Evolutionary conservation across 495 filamentous ascomycete species (phyloP), one percentile per base, ranked within the genome.

Genomic region (Penicillium psychrofluorescens): DNA sequence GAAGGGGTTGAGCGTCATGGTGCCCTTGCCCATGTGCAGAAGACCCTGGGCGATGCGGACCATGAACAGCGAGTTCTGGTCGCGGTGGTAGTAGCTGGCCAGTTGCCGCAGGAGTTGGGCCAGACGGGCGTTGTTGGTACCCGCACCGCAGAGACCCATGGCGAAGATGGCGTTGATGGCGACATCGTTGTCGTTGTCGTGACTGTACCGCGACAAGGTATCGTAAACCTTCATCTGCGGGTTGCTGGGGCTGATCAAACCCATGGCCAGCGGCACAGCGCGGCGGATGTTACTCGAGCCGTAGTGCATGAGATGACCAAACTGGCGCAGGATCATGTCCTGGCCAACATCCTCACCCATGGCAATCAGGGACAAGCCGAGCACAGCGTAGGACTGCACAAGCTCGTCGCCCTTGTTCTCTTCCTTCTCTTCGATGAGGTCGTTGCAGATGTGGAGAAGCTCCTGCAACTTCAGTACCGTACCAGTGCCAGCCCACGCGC

Each of bases 191-290:
- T 99, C 92, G 53, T 94, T 99, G 70, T 99, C 92, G 76, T 99
- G 92, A 50, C 84, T 91, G 70, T 99, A 99, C 49, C 92, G 77
- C n/a, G 94, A 97, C 14, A 99, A 68, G 0, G 92, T 97, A 60
- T 99, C 92, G 68, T 99, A 99, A 30, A 99, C 85, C 73, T 97
- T 99, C 91, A 99, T 99, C 62, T 97, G 94, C 7, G 92, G 92
- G 69, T 97, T 99, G 71, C 88, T 94, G 22, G 92, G 90, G 67
- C 86, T 92, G 56, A 99, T 80, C 40, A 99, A 75, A 54, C 87
- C 92, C 90, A 99, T 94, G 13, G 92, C 92, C n/a, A 99, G 74
- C 14, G 92, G 92, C 14, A 99, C 94, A 27, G 89, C 90, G 54
- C 88, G 89, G 27, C 92, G 86, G 54, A 99, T 99, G 61, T 97